Evolutionary conservation across 495 filamentous ascomycete genomes (phyloP).

Genomic region (Chaetomium fimeti): DNA sequence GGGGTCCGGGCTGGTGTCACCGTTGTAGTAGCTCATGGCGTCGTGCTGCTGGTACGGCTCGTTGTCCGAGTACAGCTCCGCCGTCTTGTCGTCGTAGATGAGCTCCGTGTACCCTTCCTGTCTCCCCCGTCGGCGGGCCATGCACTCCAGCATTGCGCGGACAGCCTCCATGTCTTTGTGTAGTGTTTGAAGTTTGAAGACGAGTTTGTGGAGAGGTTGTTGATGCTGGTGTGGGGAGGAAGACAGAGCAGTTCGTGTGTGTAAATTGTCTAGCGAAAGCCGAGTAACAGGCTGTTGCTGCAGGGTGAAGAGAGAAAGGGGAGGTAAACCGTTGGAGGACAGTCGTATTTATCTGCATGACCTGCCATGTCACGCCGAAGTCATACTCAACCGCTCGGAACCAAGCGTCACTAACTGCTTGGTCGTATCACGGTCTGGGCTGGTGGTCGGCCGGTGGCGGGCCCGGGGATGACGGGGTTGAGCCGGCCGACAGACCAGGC

Average conservation of each 20-base stretch:
- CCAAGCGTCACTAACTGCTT: too few species aligned
- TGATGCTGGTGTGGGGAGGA: not conserved
- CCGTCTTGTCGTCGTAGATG: constrained; percentile 27
- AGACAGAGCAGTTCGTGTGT: not conserved
- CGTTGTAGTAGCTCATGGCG: constrained; percentile 17
- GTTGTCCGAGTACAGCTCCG: constrained; percentile 12
- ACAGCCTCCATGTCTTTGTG: constrained; percentile 19
- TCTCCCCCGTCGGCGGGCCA: constrained; percentile 15
- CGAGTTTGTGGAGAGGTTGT: not conserved
- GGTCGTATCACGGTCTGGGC: not conserved
- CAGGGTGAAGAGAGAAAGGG: not conserved
- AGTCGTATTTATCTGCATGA: not conserved
- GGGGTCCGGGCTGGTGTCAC: not conserved
- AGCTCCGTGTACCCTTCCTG: constrained; percentile 23
- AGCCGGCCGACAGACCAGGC: not conserved
- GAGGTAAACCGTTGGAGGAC: not conserved
- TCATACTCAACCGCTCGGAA: not conserved
- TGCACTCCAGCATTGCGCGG: constrained; percentile 24
- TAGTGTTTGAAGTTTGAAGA: not conserved
- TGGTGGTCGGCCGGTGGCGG: constrained; percentile 11
- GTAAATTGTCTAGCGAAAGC: constrained; percentile 14
- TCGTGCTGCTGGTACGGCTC: constrained; percentile 15
- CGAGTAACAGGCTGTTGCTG: constrained; percentile 17
- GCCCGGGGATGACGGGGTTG: not conserved
- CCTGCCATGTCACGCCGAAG: not conserved